These are phyloP conservation scores for Podaxis sp. DNA, from an alignment of 768 basidiomycete genomes.

Conservation along the genomic window DNA sequence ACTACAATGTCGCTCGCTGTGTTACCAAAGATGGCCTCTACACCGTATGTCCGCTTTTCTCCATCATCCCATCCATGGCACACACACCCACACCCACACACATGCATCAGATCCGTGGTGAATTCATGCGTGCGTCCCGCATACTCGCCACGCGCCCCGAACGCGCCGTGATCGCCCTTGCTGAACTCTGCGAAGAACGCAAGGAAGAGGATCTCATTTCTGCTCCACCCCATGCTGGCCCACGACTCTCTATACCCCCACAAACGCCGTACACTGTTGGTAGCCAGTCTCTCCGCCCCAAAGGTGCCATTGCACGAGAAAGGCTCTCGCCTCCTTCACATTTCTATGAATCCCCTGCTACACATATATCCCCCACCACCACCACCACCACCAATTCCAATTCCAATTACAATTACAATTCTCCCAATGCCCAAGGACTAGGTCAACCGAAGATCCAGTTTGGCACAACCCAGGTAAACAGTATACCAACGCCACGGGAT, in stretches of 20 bases:
- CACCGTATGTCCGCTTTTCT: conserved; percentile 49
- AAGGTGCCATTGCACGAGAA: conserved; percentile 29
- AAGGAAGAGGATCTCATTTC: conserved; percentile 59
- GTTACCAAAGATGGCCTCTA: conserved; percentile 96
- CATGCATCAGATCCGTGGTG: conserved; percentile 79
- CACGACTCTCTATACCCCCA: conserved; percentile 46
- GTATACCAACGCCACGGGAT: background rate
- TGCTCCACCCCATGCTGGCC: conserved; percentile 35
- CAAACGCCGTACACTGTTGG: conserved; percentile 71
- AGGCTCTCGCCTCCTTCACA: conserved; percentile 51
- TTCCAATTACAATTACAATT: background rate
- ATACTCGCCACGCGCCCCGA: conserved; percentile 79
- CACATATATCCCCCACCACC: conserved; percentile 11
- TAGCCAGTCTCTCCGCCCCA: conserved; percentile 53
- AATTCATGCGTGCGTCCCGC: conserved; percentile 94
- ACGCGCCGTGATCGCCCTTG: conserved; percentile 74
- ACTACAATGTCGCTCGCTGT: conserved; percentile 95
- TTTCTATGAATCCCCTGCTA: conserved; percentile 39
- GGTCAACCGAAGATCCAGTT: background rate
- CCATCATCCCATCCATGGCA: background rate
- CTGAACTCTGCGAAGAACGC: conserved; percentile 90
- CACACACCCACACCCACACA: conserved; percentile 24
- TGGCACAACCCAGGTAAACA: too few relatives aligned
- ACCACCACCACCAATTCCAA: background rate
- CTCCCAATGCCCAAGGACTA: background rate